Conservation (phyloP, 768 basidiomycete species). For the Cystobasidium onofrii region DNA sequence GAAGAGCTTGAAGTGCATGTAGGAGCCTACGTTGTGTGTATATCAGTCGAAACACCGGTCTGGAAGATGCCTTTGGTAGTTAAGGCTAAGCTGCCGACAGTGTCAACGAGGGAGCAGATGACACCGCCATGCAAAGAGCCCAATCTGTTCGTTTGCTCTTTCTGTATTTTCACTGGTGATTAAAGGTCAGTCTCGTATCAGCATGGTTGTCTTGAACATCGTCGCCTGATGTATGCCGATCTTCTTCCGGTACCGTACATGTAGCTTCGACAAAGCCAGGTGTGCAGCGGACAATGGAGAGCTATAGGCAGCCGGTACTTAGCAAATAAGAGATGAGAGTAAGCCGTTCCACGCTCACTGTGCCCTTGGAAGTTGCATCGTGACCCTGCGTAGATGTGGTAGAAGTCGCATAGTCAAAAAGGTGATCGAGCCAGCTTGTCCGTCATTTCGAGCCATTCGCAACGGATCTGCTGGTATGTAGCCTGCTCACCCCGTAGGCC, state of each 20-base stretch:
- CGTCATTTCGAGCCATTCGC: neutral
- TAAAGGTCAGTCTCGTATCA: neutral
- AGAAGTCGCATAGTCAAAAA: neutral
- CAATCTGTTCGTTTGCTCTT: constrained; percentile 13
- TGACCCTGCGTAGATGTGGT: constrained; percentile 8
- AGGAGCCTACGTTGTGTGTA: constrained; percentile 28
- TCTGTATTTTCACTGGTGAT: constrained; percentile 15
- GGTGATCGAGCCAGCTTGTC: neutral
- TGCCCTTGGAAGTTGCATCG: constrained; percentile 12
- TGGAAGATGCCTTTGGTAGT: constrained; percentile 33
- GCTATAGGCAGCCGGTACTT: neutral
- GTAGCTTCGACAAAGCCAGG: constrained; percentile 25
- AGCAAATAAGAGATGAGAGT: neutral
- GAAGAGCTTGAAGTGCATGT: too few species aligned
- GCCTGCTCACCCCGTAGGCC: constrained; percentile 9
- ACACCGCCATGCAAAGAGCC: constrained; percentile 39
- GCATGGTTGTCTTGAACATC: too few species aligned
- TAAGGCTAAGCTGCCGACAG: constrained; percentile 38
- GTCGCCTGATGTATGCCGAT: neutral
- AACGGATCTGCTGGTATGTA: neutral
- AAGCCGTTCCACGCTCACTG: neutral
- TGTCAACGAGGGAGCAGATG: constrained; percentile 38
- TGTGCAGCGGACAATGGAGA: neutral
- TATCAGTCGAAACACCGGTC: constrained; percentile 33
- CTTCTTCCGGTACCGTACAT: neutral